phyloP scores from a whole-genome alignment of 108 stramenopile genomes.

The Nannochloropsis oceanica region DNA sequence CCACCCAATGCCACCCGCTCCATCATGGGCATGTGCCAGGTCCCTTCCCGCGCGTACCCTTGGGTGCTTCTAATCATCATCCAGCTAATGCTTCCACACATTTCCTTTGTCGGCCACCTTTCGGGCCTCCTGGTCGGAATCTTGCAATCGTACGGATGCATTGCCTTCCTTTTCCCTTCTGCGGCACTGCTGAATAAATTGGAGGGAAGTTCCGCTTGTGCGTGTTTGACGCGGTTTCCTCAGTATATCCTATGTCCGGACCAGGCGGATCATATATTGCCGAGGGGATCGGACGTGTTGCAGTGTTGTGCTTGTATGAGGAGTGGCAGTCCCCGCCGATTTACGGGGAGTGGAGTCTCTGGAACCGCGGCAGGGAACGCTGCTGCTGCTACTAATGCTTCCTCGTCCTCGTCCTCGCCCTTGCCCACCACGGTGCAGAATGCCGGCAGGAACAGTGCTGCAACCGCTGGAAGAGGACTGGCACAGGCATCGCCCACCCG shows the following conservation, averaged over 20 bases:
- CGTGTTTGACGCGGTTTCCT: background rate
- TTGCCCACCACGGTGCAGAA: background rate
- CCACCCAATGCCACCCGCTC: slow-evolving; percentile 3
- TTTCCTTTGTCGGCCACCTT: slow-evolving; percentile 41
- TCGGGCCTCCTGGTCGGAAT: slow-evolving; percentile 34
- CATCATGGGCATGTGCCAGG: slow-evolving; percentile 23
- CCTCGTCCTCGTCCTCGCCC: too few species aligned
- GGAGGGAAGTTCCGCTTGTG: background rate
- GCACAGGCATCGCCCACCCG: background rate
- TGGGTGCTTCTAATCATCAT: slow-evolving; percentile 30
- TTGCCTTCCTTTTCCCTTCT: slow-evolving; percentile 7
- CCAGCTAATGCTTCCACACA: slow-evolving; percentile 23
- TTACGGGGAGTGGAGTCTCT: background rate
- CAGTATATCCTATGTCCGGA: background rate
- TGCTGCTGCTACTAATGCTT: background rate
- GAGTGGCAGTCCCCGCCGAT: background rate
- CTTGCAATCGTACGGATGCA: slow-evolving; percentile 16
- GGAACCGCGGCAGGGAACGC: background rate
- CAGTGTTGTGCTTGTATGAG: background rate
- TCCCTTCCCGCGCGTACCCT: slow-evolving; percentile 26
- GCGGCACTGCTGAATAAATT: background rate
- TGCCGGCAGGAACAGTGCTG: background rate
- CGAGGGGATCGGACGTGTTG: background rate
- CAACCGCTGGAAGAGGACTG: too few species aligned
- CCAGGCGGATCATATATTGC: background rate